Percentiles rank a stretch among this genome's conserved stretches.
Conservation (phyloP, 1,139 yeast species). For the Candida anutae region DNA sequence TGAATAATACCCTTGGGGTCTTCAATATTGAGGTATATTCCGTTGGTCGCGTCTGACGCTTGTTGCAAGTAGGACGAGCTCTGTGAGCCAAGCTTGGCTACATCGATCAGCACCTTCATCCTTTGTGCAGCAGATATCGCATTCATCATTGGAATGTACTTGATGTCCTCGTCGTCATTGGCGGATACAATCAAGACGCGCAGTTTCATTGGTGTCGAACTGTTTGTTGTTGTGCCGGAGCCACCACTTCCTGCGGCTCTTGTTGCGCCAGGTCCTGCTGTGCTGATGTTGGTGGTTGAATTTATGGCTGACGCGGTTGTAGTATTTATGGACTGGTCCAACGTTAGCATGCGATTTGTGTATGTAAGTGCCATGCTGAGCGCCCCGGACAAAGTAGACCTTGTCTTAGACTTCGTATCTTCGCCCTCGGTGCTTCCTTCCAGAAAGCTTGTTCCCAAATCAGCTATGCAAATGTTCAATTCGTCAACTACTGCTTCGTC, state of each 20-base stretch:
- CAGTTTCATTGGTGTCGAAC: conserved; percentile 46
- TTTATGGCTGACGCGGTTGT: conserved; percentile 42
- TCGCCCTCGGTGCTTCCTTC: conserved; percentile 9
- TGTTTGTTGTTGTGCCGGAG: conserved; percentile 12
- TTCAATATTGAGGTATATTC: conserved; percentile 73
- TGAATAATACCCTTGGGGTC: conserved; percentile 77
- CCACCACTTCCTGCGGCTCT: conserved; percentile 6
- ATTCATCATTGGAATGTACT: conserved; percentile 92
- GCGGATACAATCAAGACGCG: conserved; percentile 70
- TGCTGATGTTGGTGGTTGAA: conserved; percentile 26
- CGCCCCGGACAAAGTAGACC: conserved; percentile 65
- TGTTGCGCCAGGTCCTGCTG: conserved; percentile 3
- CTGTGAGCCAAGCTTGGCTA: conserved; percentile 68
- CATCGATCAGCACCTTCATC: conserved; percentile 82
- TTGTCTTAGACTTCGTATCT: conserved; percentile 8
- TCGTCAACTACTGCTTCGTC: conserved; percentile 71
- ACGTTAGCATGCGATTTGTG: conserved; percentile 57
- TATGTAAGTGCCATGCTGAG: conserved; percentile 71
- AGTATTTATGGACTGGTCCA: conserved; percentile 42
- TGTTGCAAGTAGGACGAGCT: conserved; percentile 85
- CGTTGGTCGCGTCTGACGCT: conserved; percentile 92
- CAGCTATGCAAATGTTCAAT: conserved; percentile 40
- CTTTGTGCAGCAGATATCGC: conserved; percentile 94
- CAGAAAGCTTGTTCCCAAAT: conserved; percentile 13
- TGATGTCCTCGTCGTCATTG: conserved; percentile 69